phyloP scores from a whole-genome alignment of 306 rosid genomes.

The Quercus dentata region DNA sequence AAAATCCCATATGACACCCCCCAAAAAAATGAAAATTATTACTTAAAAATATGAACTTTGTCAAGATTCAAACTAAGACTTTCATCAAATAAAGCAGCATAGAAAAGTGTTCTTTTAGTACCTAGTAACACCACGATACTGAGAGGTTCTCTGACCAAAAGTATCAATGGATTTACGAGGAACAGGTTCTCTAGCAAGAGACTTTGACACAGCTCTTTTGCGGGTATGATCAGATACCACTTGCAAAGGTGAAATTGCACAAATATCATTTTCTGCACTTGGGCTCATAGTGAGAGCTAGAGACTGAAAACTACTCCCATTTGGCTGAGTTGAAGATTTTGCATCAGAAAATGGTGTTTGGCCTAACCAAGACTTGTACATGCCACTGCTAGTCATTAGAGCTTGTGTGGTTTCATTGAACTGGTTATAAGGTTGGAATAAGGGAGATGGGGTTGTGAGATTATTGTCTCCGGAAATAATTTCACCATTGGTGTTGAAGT shows the following conservation, averaged over 20 bases:
- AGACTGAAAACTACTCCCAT: slow-evolving; percentile 56
- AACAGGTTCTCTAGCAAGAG: slow-evolving; percentile 60
- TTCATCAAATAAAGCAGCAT: neutral
- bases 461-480: slow-evolving; percentile 33
- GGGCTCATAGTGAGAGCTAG: slow-evolving; percentile 75
- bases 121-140: slow-evolving; percentile 97
- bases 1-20: slow-evolving; percentile 8
- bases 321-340: slow-evolving; percentile 36
- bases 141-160: slow-evolving; percentile 97
- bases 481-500: slow-evolving; percentile 35
- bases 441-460: slow-evolving; percentile 32
- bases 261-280: slow-evolving; percentile 38
- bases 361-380: slow-evolving; percentile 77
- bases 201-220: slow-evolving; percentile 56
- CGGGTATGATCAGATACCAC: slow-evolving; percentile 42
- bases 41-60: neutral
- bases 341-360: slow-evolving; percentile 46
- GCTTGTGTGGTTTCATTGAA: slow-evolving; percentile 41
- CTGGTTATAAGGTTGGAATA: slow-evolving; percentile 44
- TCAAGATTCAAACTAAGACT: neutral
- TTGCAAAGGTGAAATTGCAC: slow-evolving; percentile 42
- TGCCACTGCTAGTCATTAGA: slow-evolving; percentile 34
- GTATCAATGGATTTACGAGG: slow-evolving; percentile 92
- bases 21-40: neutral
- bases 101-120: neutral